phyloP scores from a whole-genome alignment of 2,329 filamentous ascomycete genomes.

The Cladosporium sp. region DNA sequence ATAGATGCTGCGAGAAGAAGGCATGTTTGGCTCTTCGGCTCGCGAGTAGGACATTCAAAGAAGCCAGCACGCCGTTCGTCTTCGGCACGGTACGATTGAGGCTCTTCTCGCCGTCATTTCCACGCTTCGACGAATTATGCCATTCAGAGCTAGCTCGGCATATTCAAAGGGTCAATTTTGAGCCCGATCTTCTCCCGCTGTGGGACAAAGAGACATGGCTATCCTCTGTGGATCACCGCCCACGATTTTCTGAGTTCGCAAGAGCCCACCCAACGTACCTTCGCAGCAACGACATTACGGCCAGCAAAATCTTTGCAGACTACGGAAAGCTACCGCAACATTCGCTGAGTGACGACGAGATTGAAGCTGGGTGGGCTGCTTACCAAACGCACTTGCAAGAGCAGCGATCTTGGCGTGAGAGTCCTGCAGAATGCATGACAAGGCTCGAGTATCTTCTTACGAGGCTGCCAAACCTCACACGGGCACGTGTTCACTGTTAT shows the following conservation, averaged over 20 bases:
- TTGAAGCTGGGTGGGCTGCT: neutral
- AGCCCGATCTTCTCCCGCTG: neutral
- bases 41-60: neutral
- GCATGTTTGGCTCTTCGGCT: neutral
- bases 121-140: neutral
- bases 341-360: neutral
- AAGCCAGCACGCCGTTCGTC: neutral
- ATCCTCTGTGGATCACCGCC: neutral
- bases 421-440: no score
- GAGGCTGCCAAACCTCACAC: neutral
- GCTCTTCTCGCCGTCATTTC: neutral
- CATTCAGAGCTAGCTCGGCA: neutral
- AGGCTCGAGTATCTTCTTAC: neutral
- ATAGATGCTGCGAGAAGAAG: neutral
- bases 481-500: neutral
- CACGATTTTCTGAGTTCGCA: neutral
- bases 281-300: no score
- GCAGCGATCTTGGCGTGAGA: neutral
- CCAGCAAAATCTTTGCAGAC: neutral
- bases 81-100: neutral
- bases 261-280: no score
- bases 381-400: neutral
- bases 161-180: neutral
- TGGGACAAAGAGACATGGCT: neutral
- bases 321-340: neutral